phyloP scores from a whole-genome alignment of 1,284 basidiomycete species.

The Cryptococcus amylolentus region DNA sequence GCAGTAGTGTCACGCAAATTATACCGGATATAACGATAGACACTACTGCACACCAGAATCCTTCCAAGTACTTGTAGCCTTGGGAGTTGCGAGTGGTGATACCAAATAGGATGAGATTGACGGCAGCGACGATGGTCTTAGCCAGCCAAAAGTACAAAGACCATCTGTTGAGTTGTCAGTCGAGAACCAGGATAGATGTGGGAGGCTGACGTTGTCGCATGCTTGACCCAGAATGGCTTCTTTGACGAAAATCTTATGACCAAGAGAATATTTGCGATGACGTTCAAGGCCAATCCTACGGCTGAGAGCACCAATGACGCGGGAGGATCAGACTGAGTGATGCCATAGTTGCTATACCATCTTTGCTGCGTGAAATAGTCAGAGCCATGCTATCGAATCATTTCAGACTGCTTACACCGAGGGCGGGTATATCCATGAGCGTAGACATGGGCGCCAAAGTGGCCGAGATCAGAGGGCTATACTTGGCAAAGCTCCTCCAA shows the following conservation, averaged over 20 bases:
- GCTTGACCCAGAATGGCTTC: slow-evolving; percentile 32
- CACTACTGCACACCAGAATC: slow-evolving; percentile 52
- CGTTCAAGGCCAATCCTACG: slow-evolving; percentile 49
- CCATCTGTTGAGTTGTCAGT: slow-evolving; percentile 12
- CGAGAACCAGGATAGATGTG: not conserved
- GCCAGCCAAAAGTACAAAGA: slow-evolving; percentile 50
- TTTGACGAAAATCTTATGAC: slow-evolving; percentile 49
- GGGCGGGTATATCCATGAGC: slow-evolving; percentile 51
- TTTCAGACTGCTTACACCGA: slow-evolving; percentile 34
- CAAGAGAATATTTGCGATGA: slow-evolving; percentile 51
- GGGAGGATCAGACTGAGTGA: slow-evolving; percentile 33
- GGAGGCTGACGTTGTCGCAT: slow-evolving; percentile 28
- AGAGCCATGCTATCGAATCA: not conserved
- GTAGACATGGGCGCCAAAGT: slow-evolving; percentile 50
- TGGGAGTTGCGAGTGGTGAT: slow-evolving; percentile 33
- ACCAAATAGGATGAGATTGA: slow-evolving; percentile 48
- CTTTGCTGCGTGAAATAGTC: slow-evolving; percentile 32
- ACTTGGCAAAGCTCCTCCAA: slow-evolving; percentile 24
- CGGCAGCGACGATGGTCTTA: slow-evolving; percentile 48
- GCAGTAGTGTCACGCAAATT: slow-evolving; percentile 44
- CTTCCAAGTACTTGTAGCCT: slow-evolving; percentile 44
- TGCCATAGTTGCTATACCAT: slow-evolving; percentile 42
- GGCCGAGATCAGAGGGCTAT: slow-evolving; percentile 47
- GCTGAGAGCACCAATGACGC: slow-evolving; percentile 48
- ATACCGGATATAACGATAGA: slow-evolving; percentile 46